Conservation (phyloP, 345 rosid species). For the Rhizophora mangle region DNA sequence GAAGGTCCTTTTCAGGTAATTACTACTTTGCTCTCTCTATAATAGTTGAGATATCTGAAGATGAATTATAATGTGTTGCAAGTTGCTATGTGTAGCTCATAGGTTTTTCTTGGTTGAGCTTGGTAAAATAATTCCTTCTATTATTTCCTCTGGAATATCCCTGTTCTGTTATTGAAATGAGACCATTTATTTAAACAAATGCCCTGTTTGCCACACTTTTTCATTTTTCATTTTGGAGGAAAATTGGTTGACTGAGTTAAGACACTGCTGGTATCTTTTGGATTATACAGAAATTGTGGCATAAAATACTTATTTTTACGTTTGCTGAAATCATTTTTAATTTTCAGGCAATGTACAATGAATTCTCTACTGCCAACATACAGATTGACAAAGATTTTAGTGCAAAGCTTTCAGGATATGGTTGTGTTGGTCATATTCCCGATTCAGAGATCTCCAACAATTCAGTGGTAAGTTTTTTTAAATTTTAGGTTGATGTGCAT, state of each 20-base stretch:
- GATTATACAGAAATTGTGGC: not conserved
- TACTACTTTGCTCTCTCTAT: not conserved
- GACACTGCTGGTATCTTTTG: not conserved
- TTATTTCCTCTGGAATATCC: not conserved
- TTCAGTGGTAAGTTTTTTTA: conserved; percentile 42
- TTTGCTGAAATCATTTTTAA: conserved; percentile 10
- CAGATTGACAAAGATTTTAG: conserved; percentile 96
- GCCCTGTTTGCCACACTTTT: not conserved
- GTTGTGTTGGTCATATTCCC: conserved; percentile 74
- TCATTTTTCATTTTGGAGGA: not conserved
- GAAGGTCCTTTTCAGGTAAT: conserved; percentile 98
- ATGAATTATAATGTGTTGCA: not conserved
- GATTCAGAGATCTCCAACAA: conserved; percentile 65
- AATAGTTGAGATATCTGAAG: not conserved
- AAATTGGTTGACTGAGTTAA: not conserved
- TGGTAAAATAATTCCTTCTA: no score
- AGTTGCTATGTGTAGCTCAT: not conserved
- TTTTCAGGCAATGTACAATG: conserved; percentile 92
- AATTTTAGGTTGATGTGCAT: not conserved
- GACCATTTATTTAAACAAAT: not conserved
- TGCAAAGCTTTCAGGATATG: conserved; percentile 94
- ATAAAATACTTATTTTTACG: not conserved
- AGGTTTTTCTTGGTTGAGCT: no score
- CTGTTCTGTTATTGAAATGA: not conserved
- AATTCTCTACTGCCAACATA: conserved; percentile 85